Conservation (phyloP, 2,329 filamentous ascomycete species). For the Byssothecium circinans region DNA sequence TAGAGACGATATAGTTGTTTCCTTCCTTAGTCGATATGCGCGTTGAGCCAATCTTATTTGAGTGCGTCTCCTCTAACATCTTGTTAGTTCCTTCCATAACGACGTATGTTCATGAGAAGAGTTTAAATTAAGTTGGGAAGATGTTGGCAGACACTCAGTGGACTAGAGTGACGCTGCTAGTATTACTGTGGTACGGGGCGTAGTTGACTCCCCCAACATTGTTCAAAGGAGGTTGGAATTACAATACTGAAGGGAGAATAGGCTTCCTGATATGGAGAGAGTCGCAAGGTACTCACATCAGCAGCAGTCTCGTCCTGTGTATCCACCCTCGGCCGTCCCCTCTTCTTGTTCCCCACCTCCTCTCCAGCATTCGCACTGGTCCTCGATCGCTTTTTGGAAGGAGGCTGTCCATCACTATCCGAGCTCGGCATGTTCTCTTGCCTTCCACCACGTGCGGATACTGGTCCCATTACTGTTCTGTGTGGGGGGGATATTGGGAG, state of each 20-base stretch:
- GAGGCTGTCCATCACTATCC: slow-evolving; percentile 34
- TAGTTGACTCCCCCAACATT: neutral
- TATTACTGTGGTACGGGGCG: neutral
- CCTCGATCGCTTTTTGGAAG: slow-evolving; percentile 36
- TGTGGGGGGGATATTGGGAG: neutral
- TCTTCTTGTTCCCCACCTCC: slow-evolving; percentile 54
- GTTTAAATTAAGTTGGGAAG: neutral
- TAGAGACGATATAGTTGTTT: slow-evolving; percentile 73
- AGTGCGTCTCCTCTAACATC: slow-evolving; percentile 70
- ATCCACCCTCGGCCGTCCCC: slow-evolving; percentile 75
- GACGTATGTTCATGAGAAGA: too few species aligned
- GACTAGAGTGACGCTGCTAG: neutral
- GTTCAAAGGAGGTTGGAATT: neutral
- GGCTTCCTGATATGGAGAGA: neutral
- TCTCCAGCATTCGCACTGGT: slow-evolving; percentile 26
- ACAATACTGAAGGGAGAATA: neutral
- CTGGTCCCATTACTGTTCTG: neutral
- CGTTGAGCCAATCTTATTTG: slow-evolving; percentile 86
- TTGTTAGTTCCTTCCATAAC: too few species aligned
- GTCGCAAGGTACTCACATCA: slow-evolving; percentile 62
- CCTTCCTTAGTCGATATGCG: slow-evolving; percentile 83
- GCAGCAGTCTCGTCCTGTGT: slow-evolving; percentile 75
- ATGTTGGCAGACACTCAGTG: neutral
- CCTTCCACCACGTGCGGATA: neutral
- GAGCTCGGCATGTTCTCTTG: slow-evolving; percentile 11